Conservation (phyloP, 2,329 filamentous ascomycete species). For the Xylaria sp. region DNA sequence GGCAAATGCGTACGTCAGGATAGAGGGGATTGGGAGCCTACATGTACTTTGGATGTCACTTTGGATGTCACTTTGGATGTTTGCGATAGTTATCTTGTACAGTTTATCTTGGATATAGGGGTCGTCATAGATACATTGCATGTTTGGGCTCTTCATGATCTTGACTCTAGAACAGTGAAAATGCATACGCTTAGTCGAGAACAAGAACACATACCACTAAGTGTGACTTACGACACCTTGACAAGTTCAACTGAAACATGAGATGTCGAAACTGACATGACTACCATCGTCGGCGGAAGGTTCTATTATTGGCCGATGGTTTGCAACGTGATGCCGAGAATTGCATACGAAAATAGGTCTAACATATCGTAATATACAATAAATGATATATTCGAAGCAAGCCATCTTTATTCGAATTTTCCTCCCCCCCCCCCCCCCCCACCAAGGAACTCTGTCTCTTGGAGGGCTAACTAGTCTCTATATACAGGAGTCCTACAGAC, state of each 20-base stretch:
- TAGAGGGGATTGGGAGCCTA: not conserved
- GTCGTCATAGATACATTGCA: not conserved
- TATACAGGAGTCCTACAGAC: no score
- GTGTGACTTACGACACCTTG: no score
- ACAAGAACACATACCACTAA: no score
- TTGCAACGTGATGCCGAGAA: not conserved
- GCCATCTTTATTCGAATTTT: no score
- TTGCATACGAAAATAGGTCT: not conserved
- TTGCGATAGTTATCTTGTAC: not conserved
- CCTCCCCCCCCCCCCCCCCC: no score
- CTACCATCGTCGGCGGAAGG: not conserved
- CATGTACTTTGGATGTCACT: no score
- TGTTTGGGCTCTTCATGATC: not conserved
- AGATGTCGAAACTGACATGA: not conserved
- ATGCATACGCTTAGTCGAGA: no score
- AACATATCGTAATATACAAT: not conserved
- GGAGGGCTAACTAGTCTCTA: no score
- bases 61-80: not conserved
- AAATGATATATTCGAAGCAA: no score
- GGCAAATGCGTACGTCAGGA: constrained; percentile 31
- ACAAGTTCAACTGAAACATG: not conserved
- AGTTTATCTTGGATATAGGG: not conserved
- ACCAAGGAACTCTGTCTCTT: no score
- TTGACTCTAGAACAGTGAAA: not conserved
- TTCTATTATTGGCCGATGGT: not conserved